Evolutionary conservation across 768 basidiomycete genomes (phyloP), one percentile per base, ranked within the genome.

Genomic region (Fomitopsis serialis): DNA sequence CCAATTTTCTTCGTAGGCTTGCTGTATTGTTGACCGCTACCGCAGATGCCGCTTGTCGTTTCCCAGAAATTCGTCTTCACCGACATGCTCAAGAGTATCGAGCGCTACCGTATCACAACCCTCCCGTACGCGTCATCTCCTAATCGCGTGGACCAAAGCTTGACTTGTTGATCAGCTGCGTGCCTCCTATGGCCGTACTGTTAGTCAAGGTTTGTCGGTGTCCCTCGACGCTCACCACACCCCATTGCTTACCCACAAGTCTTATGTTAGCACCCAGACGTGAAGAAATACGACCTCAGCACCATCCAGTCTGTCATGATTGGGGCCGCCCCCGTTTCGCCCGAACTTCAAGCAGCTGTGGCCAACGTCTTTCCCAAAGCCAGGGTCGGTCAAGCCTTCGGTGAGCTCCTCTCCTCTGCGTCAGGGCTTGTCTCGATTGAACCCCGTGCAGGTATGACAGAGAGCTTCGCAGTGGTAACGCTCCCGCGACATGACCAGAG

Each of bases 331-430:
- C 72, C 72, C 0, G 46, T 73, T 32, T 69, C 71, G 3, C 60
- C 59, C 7, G 68, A 69, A 45, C 56, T 73, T 21, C 63, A 57
- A 48, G 60, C 74, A 43, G 69, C 75, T 45, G 63, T 85, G 15
- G 72, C 76, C 32, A 65, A 70, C 24, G 64, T 83, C 42, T 66
- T 85, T 50, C 83, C 82, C 0, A 62, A 77, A 40, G 78, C 79
- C 0, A 69, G 76, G 48, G 76, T 86, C 36, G 83, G 82, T 3
- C 84, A 86, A 64, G 78, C 76, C 8, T 84, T 82, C 50, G 84
- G 82, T 78, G 17, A 32, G 5, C 29, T 32, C 29, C n/a, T n/a
- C n/a, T n/a, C n/a, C n/a, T n/a, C n/a, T n/a, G n/a, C n/a, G n/a
- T n/a, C n/a, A n/a, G n/a, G n/a, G n/a, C n/a, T n/a, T n/a, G n/a